Conservation (phyloP, 2,329 filamentous ascomycete genomes). For the Emydomyces testavorans region DNA sequence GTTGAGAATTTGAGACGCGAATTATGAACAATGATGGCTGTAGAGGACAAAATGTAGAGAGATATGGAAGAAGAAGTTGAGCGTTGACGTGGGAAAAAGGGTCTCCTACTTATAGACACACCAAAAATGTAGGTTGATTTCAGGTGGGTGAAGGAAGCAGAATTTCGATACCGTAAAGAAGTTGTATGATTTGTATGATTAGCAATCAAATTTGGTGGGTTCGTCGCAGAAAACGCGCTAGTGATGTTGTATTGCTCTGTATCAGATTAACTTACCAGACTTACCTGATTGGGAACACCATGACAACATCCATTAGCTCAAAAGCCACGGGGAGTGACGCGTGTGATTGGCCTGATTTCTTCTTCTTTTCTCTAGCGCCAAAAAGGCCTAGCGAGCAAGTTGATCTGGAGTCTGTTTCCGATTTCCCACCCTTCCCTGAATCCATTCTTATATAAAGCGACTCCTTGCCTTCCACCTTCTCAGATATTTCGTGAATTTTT, state of each 20-base stretch:
- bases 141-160: conserved; percentile 32
- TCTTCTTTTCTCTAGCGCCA: conserved; percentile 11
- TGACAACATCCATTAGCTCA: conserved; percentile 12
- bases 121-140: conserved; percentile 36
- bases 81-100: conserved; percentile 20
- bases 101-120: conserved; percentile 36
- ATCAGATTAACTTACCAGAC: background rate
- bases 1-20: no score
- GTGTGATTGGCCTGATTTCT: conserved; percentile 32
- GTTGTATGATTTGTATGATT: conserved; percentile 40
- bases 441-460: conserved; percentile 23
- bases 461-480: conserved; percentile 18
- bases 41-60: no score
- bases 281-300: conserved; percentile 16
- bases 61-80: conserved; percentile 23
- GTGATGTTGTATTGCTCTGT: conserved; percentile 7
- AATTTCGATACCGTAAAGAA: conserved; percentile 37
- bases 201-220: conserved; percentile 16
- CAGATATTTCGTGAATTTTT: conserved; percentile 17
- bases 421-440: conserved; percentile 22
- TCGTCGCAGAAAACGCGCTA: background rate
- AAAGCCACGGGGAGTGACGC: background rate
- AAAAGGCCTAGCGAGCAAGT: conserved; percentile 22
- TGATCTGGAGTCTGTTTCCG: conserved; percentile 36
- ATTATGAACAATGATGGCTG: no score